These are phyloP conservation scores for Cubamyces sp. DNA, from an alignment of 768 basidiomycete species.

Conservation along the genomic window DNA sequence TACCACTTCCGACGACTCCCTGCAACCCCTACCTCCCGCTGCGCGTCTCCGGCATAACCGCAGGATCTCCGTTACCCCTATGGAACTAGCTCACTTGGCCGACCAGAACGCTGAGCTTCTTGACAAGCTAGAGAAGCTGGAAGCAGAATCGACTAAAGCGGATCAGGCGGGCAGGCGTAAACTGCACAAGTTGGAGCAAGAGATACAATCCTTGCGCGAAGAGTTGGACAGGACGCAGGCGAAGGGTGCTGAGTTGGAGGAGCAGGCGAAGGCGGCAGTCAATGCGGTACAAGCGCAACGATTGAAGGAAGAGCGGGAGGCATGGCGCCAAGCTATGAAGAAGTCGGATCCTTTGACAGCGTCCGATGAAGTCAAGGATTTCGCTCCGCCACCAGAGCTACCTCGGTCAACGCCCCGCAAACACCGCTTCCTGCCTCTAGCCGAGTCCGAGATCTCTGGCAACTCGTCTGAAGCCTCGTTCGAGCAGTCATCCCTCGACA, in stretches of 20 bases:
- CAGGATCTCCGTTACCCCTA: slow-evolving; percentile 65
- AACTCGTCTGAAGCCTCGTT: background rate
- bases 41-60: slow-evolving; percentile 31
- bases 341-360: slow-evolving; percentile 13
- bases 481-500: background rate
- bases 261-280: slow-evolving; percentile 53
- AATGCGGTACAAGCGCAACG: slow-evolving; percentile 32
- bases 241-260: slow-evolving; percentile 71
- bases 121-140: slow-evolving; percentile 73
- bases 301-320: slow-evolving; percentile 50
- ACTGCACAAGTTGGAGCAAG: slow-evolving; percentile 75
- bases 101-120: slow-evolving; percentile 86
- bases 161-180: slow-evolving; percentile 72
- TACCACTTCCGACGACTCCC: slow-evolving; percentile 6
- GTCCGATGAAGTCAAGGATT: slow-evolving; percentile 30
- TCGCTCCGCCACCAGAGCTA: slow-evolving; percentile 32
- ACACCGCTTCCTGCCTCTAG: background rate
- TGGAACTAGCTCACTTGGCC: slow-evolving; percentile 70
- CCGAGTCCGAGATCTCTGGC: background rate
- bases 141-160: slow-evolving; percentile 66
- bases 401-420: slow-evolving; percentile 19
- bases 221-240: slow-evolving; percentile 80
- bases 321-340: slow-evolving; percentile 56
- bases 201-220: slow-evolving; percentile 72
- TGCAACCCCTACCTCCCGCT: slow-evolving; percentile 12